Base-by-base conservation (phyloP, 2,329 filamentous ascomycete species). In the Penicillium frequentans region DNA sequence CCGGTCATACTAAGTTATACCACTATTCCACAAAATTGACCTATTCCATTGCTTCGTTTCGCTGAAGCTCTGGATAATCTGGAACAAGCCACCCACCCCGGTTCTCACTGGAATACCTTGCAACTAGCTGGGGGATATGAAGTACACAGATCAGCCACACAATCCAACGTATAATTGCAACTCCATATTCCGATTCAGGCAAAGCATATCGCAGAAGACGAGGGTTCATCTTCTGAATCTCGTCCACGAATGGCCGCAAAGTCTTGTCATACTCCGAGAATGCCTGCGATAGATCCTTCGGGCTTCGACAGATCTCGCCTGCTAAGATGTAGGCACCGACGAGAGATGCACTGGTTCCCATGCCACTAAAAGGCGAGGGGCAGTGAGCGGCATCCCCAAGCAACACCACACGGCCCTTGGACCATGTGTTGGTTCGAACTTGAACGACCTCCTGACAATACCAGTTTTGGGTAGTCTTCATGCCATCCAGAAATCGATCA, bases 291-390 rank as follows among this genome's bases (percentile, higher is more conserved):
- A 68, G 16, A 52, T 69, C 37, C 9, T 64, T 61, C 1, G 54
- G 37, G 31, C 71, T 60, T 16, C 59, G 66, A 14, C 53, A 52
- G 14, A 78, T 64, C 54, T 77, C 84, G 2, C 84, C 84, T 0
- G 84, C 84, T 4, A 87, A 73, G 2, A 85, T 69, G 63, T 86
- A 87, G 0, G 82, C 81, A 0, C 74, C 75, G 3, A 71, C 62
- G 2, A 78, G 58, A 14, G 70, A 69, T 2, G 63, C 62, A 3
- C 64, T 74, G 1, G 75, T 77, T 0, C 75, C 76, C 39, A 68
- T 60, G 9, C 73, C 77, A 0, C 66, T 75, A 2, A 71, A 64
- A 1, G 73, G 70, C 4, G 70, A 69, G 29, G 67, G 56, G n/a
- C 66, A 69, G 56, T 76, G 73, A 1, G 70, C 76, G 3, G 77